Percentiles rank a stretch among this genome's conserved stretches.
Conservation (phyloP, 177 flowering plant species). For the Vitis hybrid region DNA sequence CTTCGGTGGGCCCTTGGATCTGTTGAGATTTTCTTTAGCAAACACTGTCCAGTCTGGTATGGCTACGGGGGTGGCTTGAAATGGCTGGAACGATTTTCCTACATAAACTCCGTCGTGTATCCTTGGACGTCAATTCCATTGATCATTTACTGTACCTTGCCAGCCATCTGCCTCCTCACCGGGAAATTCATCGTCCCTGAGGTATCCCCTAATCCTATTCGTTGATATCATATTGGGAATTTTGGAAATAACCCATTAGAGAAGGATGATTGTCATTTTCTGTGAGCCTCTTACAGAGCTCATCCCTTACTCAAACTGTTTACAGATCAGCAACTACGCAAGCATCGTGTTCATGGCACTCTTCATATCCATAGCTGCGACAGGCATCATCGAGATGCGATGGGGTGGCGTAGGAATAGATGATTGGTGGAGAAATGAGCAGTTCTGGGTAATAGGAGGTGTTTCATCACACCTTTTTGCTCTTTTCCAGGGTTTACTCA, state of each 20-base stretch:
- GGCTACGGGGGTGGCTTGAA: constrained; percentile 63
- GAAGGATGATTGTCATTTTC: too few relatives aligned
- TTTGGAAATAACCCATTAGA: too few relatives aligned
- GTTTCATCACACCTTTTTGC: constrained; percentile 58
- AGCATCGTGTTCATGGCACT: constrained; percentile 46
- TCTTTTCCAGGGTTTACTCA: constrained; percentile 48
- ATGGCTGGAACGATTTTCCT: constrained; percentile 59
- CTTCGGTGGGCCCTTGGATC: constrained; percentile 75
- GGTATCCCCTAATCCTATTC: constrained; percentile 25
- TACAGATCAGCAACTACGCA: constrained; percentile 57
- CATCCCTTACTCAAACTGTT: neutral
- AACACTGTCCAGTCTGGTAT: constrained; percentile 68
- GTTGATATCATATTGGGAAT: constrained; percentile 6
- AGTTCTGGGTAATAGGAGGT: constrained; percentile 71
- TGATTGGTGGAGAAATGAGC: constrained; percentile 73
- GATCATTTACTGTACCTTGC: constrained; percentile 54
- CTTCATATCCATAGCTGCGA: constrained; percentile 49
- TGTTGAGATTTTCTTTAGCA: constrained; percentile 59
- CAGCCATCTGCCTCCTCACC: constrained; percentile 62
- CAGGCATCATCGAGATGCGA: constrained; percentile 54
- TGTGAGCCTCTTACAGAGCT: too few relatives aligned
- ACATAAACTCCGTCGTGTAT: constrained; percentile 60
- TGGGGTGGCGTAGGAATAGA: constrained; percentile 57
- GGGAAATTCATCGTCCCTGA: constrained; percentile 64
- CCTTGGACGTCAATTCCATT: constrained; percentile 61